Conservation (phyloP, 139 green algal genomes). For the Auxenochlorella pyrenoidosa region DNA sequence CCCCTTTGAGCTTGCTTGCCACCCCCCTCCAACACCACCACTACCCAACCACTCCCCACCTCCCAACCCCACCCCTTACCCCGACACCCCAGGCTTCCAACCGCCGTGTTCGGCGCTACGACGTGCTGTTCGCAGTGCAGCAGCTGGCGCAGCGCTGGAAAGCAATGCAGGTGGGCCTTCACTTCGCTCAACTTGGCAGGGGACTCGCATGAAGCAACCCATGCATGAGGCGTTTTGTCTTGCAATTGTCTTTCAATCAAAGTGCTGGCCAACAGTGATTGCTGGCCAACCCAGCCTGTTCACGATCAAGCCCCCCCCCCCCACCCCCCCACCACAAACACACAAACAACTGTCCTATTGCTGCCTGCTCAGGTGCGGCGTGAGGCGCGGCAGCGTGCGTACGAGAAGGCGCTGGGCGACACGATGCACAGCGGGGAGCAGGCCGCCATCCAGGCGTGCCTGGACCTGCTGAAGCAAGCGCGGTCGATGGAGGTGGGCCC, state of each 20-base stretch:
- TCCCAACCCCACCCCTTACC: neutral
- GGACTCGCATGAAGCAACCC: too few relatives aligned
- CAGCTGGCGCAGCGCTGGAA: conserved; percentile 45
- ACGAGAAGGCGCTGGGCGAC: conserved; percentile 33
- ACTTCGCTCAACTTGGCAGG: neutral
- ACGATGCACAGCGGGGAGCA: conserved; percentile 25
- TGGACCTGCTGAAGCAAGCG: conserved; percentile 38
- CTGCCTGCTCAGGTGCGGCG: conserved; percentile 20
- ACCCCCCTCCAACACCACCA: too few relatives aligned
- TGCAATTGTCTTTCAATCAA: too few relatives aligned
- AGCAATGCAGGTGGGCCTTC: conserved; percentile 44
- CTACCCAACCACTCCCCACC: too few relatives aligned
- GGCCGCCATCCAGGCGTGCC: conserved; percentile 35
- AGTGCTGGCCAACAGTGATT: too few relatives aligned
- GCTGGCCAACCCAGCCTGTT: too few relatives aligned
- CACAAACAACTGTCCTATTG: too few relatives aligned
- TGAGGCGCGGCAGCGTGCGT: conserved; percentile 38
- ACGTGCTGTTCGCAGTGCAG: conserved; percentile 73
- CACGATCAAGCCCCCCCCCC: too few relatives aligned
- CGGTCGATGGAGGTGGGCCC: conserved; percentile 42
- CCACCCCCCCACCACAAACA: too few relatives aligned
- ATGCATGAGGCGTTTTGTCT: too few relatives aligned
- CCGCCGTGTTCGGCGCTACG: conserved; percentile 73
- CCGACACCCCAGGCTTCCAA: conserved; percentile 54
- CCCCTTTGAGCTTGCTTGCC: too few relatives aligned